These are phyloP conservation scores for Salix udensis DNA, from an alignment of 345 rosid species.

Conservation along the genomic window DNA sequence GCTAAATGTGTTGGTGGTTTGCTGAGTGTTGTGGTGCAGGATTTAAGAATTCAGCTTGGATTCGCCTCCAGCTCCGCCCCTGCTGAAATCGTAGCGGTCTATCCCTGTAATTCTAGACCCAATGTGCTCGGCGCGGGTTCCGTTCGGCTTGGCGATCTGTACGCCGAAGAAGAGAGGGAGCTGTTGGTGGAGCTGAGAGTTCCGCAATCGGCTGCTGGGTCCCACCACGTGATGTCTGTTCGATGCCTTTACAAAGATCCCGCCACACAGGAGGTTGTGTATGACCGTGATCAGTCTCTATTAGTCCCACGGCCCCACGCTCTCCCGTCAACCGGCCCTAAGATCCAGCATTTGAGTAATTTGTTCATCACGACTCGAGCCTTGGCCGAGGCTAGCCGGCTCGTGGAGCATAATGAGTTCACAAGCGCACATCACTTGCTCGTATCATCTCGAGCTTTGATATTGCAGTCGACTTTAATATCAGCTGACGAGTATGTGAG, in stretches of 20 bases:
- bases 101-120: constrained; percentile 18
- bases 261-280: constrained; percentile 27
- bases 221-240: constrained; percentile 33
- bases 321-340: constrained; percentile 17
- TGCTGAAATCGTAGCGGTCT: constrained; percentile 25
- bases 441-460: constrained; percentile 18
- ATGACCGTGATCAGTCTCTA: constrained; percentile 27
- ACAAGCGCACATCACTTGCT: constrained; percentile 25
- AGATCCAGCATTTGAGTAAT: constrained; percentile 16
- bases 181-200: constrained; percentile 25
- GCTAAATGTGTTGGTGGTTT: constrained; percentile 45
- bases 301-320: constrained; percentile 28
- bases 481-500: constrained; percentile 19
- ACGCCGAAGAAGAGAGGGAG: constrained; percentile 33
- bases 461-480: constrained; percentile 14
- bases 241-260: constrained; percentile 31
- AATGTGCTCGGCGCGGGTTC: constrained; percentile 19
- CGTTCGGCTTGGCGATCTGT: constrained; percentile 23
- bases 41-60: constrained; percentile 26
- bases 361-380: constrained; percentile 24
- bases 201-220: constrained; percentile 17
- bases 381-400: constrained; percentile 23
- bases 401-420: constrained; percentile 18
- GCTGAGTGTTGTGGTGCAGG: constrained; percentile 29
- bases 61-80: constrained; percentile 27